Percentiles rank a stretch among this genome's conserved stretches.
These are phyloP conservation scores for Trypanosoma caninum DNA, from an alignment of 208 protist genomes.

Conservation along the genomic window DNA sequence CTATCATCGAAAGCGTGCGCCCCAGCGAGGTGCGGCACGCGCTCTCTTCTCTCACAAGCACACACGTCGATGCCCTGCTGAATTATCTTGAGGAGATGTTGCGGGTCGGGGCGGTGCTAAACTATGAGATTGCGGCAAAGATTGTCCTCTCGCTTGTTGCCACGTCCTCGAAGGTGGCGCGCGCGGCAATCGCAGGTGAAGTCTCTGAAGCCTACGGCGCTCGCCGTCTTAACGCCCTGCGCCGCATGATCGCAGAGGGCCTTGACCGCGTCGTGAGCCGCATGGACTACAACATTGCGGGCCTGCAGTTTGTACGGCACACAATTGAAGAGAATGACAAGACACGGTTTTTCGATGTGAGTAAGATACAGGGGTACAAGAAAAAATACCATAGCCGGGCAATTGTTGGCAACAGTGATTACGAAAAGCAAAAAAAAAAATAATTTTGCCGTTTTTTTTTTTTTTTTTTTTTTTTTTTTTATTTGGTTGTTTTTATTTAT, in stretches of 20 bases:
- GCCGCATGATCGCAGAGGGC: constrained; percentile 54
- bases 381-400: constrained; percentile 75
- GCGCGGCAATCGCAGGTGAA: constrained; percentile 59
- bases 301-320: constrained; percentile 63
- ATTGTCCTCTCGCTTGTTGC: constrained; percentile 70
- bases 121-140: constrained; percentile 79
- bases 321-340: constrained; percentile 59
- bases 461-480: constrained; percentile 11
- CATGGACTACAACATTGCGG: constrained; percentile 79
- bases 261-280: constrained; percentile 52
- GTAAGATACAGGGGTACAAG: constrained; percentile 81
- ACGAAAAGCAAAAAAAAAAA: constrained; percentile 21
- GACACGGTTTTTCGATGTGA: constrained; percentile 75
- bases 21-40: constrained; percentile 82
- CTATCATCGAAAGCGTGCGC: constrained; percentile 71
- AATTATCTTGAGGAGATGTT: constrained; percentile 64
- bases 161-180: constrained; percentile 14
- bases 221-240: constrained; percentile 51
- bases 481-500: background rate
- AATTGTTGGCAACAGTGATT: constrained; percentile 13
- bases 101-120: constrained; percentile 54
- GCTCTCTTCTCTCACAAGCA: constrained; percentile 74
- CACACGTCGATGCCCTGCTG: constrained; percentile 78
- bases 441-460: too few relatives aligned
- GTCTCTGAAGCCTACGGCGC: constrained; percentile 61